Conservation (phyloP, 805 yeast species). For the Wickerhamomyces rabaulensis region DNA sequence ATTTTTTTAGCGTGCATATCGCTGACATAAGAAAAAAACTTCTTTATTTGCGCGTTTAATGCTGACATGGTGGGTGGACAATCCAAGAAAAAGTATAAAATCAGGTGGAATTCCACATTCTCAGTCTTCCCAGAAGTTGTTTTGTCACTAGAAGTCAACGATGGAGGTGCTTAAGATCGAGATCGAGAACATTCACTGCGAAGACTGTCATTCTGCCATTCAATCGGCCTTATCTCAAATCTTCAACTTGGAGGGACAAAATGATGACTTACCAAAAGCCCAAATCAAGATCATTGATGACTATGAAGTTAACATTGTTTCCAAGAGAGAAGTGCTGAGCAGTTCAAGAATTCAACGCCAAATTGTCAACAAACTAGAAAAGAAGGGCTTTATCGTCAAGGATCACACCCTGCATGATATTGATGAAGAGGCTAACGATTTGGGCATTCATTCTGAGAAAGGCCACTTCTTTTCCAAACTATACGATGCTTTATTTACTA, state of each 20-base stretch:
- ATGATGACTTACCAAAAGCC: conserved; percentile 4
- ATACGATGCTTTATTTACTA: not conserved
- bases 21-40: not conserved
- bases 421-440: conserved; percentile 9
- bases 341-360: conserved; percentile 5
- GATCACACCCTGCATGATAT: conserved; percentile 24
- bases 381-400: conserved; percentile 16
- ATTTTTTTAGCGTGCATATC: not conserved
- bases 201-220: conserved; percentile 41
- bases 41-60: not conserved
- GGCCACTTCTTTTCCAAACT: conserved; percentile 1
- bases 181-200: conserved; percentile 48
- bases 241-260: conserved; percentile 1
- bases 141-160: not conserved
- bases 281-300: conserved; percentile 14
- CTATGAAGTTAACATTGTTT: conserved; percentile 8
- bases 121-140: not conserved
- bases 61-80: not conserved
- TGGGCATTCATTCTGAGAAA: conserved; percentile 5
- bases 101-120: not conserved
- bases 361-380: conserved; percentile 6
- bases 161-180: conserved; percentile 11
- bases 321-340: not conserved
- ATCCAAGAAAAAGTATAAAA: conserved; percentile 1
- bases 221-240: conserved; percentile 21